Percentiles rank a stretch among this genome's conserved stretches.
These are phyloP conservation scores for Daldinia decipiens DNA, from an alignment of 495 filamentous ascomycete genomes.

Conservation along the genomic window DNA sequence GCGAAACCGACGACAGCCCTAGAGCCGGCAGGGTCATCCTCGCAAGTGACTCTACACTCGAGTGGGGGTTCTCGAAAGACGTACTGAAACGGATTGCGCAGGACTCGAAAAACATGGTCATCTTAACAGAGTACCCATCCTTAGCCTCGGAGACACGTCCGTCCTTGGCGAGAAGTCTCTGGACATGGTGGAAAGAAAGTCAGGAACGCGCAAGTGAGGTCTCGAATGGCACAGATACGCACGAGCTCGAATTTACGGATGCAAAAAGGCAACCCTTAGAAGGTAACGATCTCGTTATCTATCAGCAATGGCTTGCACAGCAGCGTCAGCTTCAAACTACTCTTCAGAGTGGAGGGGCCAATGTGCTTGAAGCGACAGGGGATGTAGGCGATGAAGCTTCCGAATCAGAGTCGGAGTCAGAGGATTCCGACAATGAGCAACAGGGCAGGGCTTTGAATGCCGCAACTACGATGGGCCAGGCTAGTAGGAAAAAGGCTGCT, in stretches of 20 bases:
- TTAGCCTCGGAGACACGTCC: slow-evolving; percentile 49
- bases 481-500: slow-evolving; percentile 81
- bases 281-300: slow-evolving; percentile 77
- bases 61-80: slow-evolving; percentile 96
- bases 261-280: slow-evolving; percentile 72
- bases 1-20: slow-evolving; percentile 50
- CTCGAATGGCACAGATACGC: slow-evolving; percentile 69
- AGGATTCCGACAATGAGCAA: slow-evolving; percentile 88
- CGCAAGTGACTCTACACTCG: slow-evolving; percentile 86
- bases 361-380: slow-evolving; percentile 71
- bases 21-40: slow-evolving; percentile 78
- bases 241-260: slow-evolving; percentile 66
- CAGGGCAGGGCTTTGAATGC: slow-evolving; percentile 93
- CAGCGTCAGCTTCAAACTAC: slow-evolving; percentile 82
- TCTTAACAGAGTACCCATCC: slow-evolving; percentile 78
- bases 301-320: slow-evolving; percentile 90
- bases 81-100: slow-evolving; percentile 76
- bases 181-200: slow-evolving; percentile 76
- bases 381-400: slow-evolving; percentile 86
- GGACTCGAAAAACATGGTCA: slow-evolving; percentile 80
- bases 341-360: slow-evolving; percentile 71
- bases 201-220: slow-evolving; percentile 71
- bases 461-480: slow-evolving; percentile 80
- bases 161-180: slow-evolving; percentile 68
- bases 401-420: slow-evolving; percentile 81